phyloP scores from a whole-genome alignment of 192 early-diverging fungal genomes.

The Coemansia sp. region DNA sequence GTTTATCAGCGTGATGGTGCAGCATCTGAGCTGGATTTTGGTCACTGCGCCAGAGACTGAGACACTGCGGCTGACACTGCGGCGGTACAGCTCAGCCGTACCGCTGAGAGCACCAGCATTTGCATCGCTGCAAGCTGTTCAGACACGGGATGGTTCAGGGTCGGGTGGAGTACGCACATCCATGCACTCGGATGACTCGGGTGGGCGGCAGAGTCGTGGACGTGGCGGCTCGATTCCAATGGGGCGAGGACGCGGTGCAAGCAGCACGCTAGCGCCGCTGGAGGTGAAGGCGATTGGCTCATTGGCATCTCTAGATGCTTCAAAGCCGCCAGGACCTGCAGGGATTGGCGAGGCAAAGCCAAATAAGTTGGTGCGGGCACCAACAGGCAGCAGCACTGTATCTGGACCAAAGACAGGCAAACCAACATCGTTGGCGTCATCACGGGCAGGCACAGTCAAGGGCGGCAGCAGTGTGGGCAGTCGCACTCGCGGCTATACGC shows the following conservation, averaged over 20 bases:
- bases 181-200: slow-evolving; percentile 6
- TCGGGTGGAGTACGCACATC: slow-evolving; percentile 3
- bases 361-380: slow-evolving; percentile 9
- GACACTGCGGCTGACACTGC: slow-evolving; percentile 76
- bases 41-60: slow-evolving; percentile 91
- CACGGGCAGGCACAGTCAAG: slow-evolving; percentile 2
- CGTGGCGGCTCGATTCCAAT: slow-evolving; percentile 3
- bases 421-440: neutral
- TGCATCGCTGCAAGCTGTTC: slow-evolving; percentile 14
- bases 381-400: neutral
- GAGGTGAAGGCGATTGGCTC: neutral
- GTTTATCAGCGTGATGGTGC: slow-evolving; percentile 96
- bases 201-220: neutral
- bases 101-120: slow-evolving; percentile 36
- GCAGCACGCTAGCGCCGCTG: neutral
- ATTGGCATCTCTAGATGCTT: neutral
- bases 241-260: neutral
- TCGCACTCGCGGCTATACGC: slow-evolving; percentile 5
- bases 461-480: neutral
- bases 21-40: slow-evolving; percentile 94
- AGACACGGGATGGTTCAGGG: neutral
- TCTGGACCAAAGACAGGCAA: neutral
- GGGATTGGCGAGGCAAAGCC: slow-evolving; percentile 4
- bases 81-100: slow-evolving; percentile 65
- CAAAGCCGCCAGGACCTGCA: neutral